These are phyloP conservation scores for Botrytis deweyae DNA, from an alignment of 2,329 filamentous ascomycete species.

Conservation along the genomic window DNA sequence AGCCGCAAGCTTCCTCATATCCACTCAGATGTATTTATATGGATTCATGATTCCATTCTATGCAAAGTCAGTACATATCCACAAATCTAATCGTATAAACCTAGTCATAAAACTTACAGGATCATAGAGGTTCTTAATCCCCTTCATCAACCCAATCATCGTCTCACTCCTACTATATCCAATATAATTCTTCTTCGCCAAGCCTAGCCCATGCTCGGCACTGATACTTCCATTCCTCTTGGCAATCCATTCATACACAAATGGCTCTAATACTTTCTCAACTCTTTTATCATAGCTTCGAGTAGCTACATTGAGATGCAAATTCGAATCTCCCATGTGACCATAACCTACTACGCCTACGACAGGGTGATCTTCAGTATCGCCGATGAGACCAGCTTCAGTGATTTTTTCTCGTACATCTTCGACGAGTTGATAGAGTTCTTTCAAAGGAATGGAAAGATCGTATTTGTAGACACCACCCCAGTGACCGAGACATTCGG, in stretches of 20 bases:
- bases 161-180: slow-evolving; percentile 87
- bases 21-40: slow-evolving; percentile 16
- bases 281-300: slow-evolving; percentile 82
- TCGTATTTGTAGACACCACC: slow-evolving; percentile 99
- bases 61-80: neutral
- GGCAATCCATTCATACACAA: slow-evolving; percentile 95
- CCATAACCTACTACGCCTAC: slow-evolving; percentile 93
- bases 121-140: slow-evolving; percentile 91
- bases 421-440: slow-evolving; percentile 87
- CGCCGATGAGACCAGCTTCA: slow-evolving; percentile 73
- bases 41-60: slow-evolving; percentile 18
- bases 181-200: slow-evolving; percentile 95
- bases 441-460: slow-evolving; percentile 83
- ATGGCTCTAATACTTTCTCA: slow-evolving; percentile 86
- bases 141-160: slow-evolving; percentile 89
- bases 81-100: neutral
- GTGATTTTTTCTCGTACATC: slow-evolving; percentile 74
- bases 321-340: slow-evolving; percentile 95
- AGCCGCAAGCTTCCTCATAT: neutral
- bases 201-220: slow-evolving; percentile 89
- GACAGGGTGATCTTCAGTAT: slow-evolving; percentile 73
- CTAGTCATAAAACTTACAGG: slow-evolving; percentile 61
- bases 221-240: slow-evolving; percentile 89
- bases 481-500: slow-evolving; percentile 83
- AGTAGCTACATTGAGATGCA: slow-evolving; percentile 88